phyloP scores from a whole-genome alignment of 352 stramenopile species.

The Globisporangium nunn region DNA sequence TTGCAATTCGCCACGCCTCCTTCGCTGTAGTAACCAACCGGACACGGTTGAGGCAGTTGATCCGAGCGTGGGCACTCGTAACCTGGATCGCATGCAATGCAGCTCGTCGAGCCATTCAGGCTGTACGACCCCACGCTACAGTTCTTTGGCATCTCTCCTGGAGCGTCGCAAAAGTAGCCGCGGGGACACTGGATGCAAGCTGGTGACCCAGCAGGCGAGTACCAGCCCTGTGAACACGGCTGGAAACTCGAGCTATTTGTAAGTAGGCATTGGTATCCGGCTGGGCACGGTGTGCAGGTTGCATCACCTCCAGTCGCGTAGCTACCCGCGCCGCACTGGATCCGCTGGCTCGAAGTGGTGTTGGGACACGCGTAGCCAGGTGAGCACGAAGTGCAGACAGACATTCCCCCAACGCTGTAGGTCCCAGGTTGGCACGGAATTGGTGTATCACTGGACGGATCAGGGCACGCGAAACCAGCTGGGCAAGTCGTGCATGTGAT shows the following conservation, averaged over 20 bases:
- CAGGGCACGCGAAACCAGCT: slow-evolving; percentile 42
- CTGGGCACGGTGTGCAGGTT: slow-evolving; percentile 59
- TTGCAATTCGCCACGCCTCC: slow-evolving; percentile 60
- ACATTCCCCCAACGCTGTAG: slow-evolving; percentile 51
- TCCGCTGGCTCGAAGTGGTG: slow-evolving; percentile 30
- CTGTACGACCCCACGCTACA: slow-evolving; percentile 81
- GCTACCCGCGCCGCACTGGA: slow-evolving; percentile 45
- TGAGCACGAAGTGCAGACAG: slow-evolving; percentile 46
- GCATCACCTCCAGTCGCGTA: slow-evolving; percentile 45
- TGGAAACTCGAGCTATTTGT: slow-evolving; percentile 55
- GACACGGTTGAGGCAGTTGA: slow-evolving; percentile 71
- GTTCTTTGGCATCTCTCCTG: slow-evolving; percentile 55
- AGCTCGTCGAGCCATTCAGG: slow-evolving; percentile 52
- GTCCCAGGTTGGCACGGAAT: slow-evolving; percentile 41
- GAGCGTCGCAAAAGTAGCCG: slow-evolving; percentile 72
- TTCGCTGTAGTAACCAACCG: slow-evolving; percentile 85
- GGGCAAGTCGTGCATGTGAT: slow-evolving; percentile 63
- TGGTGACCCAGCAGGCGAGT: slow-evolving; percentile 45
- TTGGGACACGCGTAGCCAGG: slow-evolving; percentile 75
- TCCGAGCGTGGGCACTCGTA: slow-evolving; percentile 78
- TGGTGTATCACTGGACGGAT: slow-evolving; percentile 21
- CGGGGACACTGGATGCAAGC: slow-evolving; percentile 72
- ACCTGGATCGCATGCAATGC: slow-evolving; percentile 59
- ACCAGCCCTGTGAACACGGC: slow-evolving; percentile 53
- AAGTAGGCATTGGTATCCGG: slow-evolving; percentile 71